phyloP scores from a whole-genome alignment of 192 early-diverging fungal genomes.

The Endogone sp. region DNA sequence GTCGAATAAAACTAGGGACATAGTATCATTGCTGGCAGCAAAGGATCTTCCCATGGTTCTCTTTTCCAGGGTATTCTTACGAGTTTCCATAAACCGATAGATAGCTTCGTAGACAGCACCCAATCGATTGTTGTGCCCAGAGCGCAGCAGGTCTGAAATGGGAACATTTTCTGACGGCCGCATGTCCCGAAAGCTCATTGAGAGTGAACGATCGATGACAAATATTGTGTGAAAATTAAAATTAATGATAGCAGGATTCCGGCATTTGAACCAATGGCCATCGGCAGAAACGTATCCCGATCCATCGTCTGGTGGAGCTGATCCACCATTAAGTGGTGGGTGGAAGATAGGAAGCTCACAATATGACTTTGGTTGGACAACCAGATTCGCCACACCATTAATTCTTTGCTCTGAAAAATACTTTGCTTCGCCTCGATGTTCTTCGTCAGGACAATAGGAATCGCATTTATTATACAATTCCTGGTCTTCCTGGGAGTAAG shows the following conservation, averaged over 20 bases:
- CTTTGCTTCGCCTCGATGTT: neutral
- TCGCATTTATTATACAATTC: neutral
- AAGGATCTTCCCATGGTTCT: neutral
- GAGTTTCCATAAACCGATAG: slow-evolving; percentile 5
- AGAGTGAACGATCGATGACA: slow-evolving; percentile 15
- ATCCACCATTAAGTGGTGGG: neutral
- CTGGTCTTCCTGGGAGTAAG: neutral
- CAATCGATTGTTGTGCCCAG: slow-evolving; percentile 11
- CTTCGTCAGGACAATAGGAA: neutral
- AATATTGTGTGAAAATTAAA: slow-evolving; percentile 16
- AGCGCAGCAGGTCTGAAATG: neutral
- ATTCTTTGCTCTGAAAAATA: neutral
- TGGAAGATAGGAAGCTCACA: neutral
- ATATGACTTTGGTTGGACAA: neutral
- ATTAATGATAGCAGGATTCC: slow-evolving; percentile 17
- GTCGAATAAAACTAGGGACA: slow-evolving; percentile 16
- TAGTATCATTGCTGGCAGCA: slow-evolving; percentile 5
- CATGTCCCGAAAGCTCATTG: slow-evolving; percentile 2
- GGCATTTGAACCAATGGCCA: slow-evolving; percentile 28
- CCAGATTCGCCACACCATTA: neutral
- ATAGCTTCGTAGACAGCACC: slow-evolving; percentile 18
- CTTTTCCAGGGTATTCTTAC: neutral
- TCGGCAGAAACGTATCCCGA: slow-evolving; percentile 15
- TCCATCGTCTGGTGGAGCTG: neutral
- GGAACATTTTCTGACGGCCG: neutral